Base-by-base conservation (phyloP, 331 rosid species). In the Pyracantha coccinea region DNA sequence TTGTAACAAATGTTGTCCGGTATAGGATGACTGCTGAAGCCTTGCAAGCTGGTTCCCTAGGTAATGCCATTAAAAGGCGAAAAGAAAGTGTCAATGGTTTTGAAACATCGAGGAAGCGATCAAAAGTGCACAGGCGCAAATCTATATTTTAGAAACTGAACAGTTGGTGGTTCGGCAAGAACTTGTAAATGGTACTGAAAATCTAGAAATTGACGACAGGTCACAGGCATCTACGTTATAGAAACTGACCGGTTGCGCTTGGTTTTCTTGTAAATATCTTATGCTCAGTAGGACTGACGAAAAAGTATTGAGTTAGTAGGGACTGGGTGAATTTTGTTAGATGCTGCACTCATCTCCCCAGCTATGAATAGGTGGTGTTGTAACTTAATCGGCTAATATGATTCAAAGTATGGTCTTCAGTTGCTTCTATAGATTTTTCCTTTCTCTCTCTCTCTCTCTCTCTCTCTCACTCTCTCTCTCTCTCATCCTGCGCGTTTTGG, bases 261-360 rank as follows among this genome's bases (percentile, higher is more conserved):
- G 78, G 83, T 67, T 31, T 21, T 68, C 47, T 69, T 85, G 83
- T 81, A 86, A 63, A 71, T 81, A 79, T 78, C 60, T 31, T 16
- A 66, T 23, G 45, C 74, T 12, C 33, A 57, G 70, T 84, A 79
- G 81, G 78, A 78, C 77, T 45, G 80, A 77, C 64, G 25, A 33
- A 67, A 55, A 14, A 60, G 23, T 74, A 25, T 47, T 47, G 47
- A 41, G 13, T 24, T 74, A 69, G 59, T 65, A 69, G 84, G 78
- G 89, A 83, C 92, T 83, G 92, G 69, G 97, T 93, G 98, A 85
- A 86, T 93, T 93, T 93, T 93, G 97, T 80, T 93, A 91, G 96
- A 80, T 84, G 54, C 66, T 84, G 33, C 96, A 84, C 92, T 85
- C 92, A 25, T 89, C 82, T 61, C 77, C 78, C 65, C 71, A 23